Base-by-base conservation (phyloP, 345 rosid species). In the Cardiospermum halicacabum region DNA sequence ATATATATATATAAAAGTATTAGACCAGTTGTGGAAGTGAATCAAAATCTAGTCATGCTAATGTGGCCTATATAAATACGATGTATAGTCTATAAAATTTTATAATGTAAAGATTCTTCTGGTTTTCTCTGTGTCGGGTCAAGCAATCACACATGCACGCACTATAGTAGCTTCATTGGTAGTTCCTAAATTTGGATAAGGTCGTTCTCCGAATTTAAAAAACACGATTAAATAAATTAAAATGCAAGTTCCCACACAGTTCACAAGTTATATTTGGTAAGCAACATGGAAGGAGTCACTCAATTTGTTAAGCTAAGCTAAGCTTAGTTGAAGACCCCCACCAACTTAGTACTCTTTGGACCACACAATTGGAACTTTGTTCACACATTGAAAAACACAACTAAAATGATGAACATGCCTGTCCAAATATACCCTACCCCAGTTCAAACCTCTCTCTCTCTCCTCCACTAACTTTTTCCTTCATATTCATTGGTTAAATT, bases 401-500 rank as follows among this genome's bases (percentile, higher is more conserved):
- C 10, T 12, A 3, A 13, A 22, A 22, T 22, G 32, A 11, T 18
- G 40, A 47, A 34, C 0, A 22, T 16, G 47, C 34, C 56, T 58
- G 39, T 43, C 70, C 32, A 53, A 13, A n/a, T 11, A 19, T 18
- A 34, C n/a, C 67, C 71, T 60, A 10, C 69, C 77, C 62, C 6
- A 26, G 58, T 62, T 32, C 8, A 2, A 37, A 18, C 11, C 56
- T 24, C 18, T 11, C 39, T 34, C 10, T 7, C 6, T 34, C 6
- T 34, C 10, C 10, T 34, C 9, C 6, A 11, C 1, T 34, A 5
- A 11, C 9, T 34, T 11, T 3, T 34, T 34, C 9, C 6, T 34
- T 34, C 39, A 34, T 34, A 34, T 34, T 11, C 10, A 34, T 34
- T 34, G 39, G 39, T 34, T 34, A 34, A 11, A 11, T 34, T 57